Evolutionary conservation across 2,329 filamentous ascomycete genomes (phyloP).

Genomic region (Trichoderma arundinaceum): DNA sequence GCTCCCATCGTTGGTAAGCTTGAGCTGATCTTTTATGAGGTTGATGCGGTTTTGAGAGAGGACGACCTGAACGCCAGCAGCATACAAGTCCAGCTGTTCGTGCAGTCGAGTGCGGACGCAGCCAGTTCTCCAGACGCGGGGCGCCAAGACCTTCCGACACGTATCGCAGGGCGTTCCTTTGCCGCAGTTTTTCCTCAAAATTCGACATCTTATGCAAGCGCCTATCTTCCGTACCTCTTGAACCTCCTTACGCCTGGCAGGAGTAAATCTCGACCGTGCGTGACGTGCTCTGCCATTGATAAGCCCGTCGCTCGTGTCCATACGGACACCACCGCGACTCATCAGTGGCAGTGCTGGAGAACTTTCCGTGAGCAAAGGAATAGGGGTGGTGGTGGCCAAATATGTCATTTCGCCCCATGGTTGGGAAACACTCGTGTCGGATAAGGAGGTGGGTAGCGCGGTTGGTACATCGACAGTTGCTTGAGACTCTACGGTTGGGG

Average conservation of each 20-base stretch:
- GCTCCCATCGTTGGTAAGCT: slow-evolving; percentile 56
- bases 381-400: slow-evolving; percentile 46
- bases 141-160: slow-evolving; percentile 66
- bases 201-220: slow-evolving; percentile 69
- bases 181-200: slow-evolving; percentile 70
- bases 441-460: slow-evolving; percentile 32
- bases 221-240: slow-evolving; percentile 69
- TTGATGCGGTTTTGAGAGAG: slow-evolving; percentile 66
- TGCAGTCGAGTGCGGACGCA: slow-evolving; percentile 67
- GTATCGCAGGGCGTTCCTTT: slow-evolving; percentile 67
- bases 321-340: slow-evolving; percentile 57
- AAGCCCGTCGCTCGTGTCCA: slow-evolving; percentile 53
- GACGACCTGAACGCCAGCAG: slow-evolving; percentile 67
- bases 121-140: slow-evolving; percentile 68
- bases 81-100: slow-evolving; percentile 67
- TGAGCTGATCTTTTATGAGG: slow-evolving; percentile 56
- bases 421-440: slow-evolving; percentile 43
- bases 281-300: slow-evolving; percentile 58
- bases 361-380: slow-evolving; percentile 42
- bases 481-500: slow-evolving; percentile 37
- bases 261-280: slow-evolving; percentile 62
- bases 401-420: slow-evolving; percentile 63
- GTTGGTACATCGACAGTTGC: slow-evolving; percentile 22
- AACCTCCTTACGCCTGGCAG: slow-evolving; percentile 66
- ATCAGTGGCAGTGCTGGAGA: slow-evolving; percentile 44